phyloP scores from a whole-genome alignment of 192 early-diverging fungal genomes.

The Podila epigama region DNA sequence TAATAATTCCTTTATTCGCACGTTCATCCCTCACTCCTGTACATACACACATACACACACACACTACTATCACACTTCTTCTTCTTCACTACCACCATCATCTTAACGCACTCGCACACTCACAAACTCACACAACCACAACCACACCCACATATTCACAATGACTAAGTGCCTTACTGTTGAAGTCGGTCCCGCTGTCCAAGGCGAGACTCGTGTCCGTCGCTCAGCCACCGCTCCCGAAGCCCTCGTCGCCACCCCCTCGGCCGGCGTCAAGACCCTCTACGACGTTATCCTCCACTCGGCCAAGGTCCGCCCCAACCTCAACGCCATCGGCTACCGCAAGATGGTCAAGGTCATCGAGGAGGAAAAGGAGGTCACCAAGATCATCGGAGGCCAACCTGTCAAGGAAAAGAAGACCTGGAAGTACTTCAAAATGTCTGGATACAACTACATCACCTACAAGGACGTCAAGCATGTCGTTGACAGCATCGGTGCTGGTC shows the following conservation, averaged over 20 bases:
- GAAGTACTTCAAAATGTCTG: constrained; percentile 79
- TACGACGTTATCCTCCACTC: constrained; percentile 73
- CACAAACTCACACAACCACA: not conserved
- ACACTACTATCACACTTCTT: no score
- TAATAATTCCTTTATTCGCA: not conserved
- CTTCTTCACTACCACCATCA: no score
- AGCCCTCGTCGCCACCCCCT: constrained; percentile 29
- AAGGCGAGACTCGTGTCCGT: constrained; percentile 44
- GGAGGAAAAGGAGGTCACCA: constrained; percentile 76
- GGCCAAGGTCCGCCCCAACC: constrained; percentile 56
- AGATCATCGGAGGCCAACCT: constrained; percentile 58
- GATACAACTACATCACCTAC: constrained; percentile 81
- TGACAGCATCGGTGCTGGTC: constrained; percentile 69
- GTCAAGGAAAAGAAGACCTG: constrained; percentile 77
- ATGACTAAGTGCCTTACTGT: constrained; percentile 23
- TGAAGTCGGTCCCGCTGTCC: constrained; percentile 17
- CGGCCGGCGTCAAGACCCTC: constrained; percentile 59
- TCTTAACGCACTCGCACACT: no score
- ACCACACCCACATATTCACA: not conserved
- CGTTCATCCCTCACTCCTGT: not conserved
- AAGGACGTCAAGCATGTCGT: constrained; percentile 61
- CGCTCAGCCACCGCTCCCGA: constrained; percentile 43
- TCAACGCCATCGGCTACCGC: constrained; percentile 73
- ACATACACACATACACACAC: not conserved
- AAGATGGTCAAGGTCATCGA: constrained; percentile 63